Percentiles rank a stretch among this genome's conserved stretches.
Evolutionary conservation across 768 basidiomycete genomes (phyloP).

Genomic region (Suillus weaverae): DNA sequence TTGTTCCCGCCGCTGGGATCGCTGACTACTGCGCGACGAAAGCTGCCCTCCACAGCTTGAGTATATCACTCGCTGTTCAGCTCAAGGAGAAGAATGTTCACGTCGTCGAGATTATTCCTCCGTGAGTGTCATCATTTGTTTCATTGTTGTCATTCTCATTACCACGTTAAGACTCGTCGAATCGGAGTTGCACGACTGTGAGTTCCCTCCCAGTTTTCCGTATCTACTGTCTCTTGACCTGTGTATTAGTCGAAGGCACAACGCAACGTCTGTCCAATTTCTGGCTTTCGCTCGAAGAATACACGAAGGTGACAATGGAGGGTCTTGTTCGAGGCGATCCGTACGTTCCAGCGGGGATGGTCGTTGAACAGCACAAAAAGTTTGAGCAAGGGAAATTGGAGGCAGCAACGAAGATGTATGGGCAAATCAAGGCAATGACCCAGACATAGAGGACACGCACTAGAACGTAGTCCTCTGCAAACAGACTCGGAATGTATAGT

Average conservation of each 20-base stretch:
- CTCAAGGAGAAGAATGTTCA: slow-evolving; percentile 50
- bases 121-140: slow-evolving; percentile 39
- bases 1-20: slow-evolving; percentile 43
- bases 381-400: slow-evolving; percentile 34
- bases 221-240: slow-evolving; percentile 41
- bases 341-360: slow-evolving; percentile 28
- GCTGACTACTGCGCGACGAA: slow-evolving; percentile 58
- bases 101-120: slow-evolving; percentile 58
- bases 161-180: slow-evolving; percentile 48
- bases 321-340: slow-evolving; percentile 38
- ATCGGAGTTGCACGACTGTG: slow-evolving; percentile 62
- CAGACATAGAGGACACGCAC: background rate
- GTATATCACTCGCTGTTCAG: slow-evolving; percentile 46
- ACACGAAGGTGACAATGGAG: slow-evolving; percentile 39
- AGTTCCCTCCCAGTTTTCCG: slow-evolving; percentile 13
- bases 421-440: background rate
- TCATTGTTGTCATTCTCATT: background rate
- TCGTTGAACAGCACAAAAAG: slow-evolving; percentile 17
- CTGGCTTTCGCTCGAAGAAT: slow-evolving; percentile 58
- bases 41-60: slow-evolving; percentile 55
- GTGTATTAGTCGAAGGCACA: slow-evolving; percentile 54
- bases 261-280: slow-evolving; percentile 46
- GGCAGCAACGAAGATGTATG: background rate
- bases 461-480: background rate
- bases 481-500: background rate